Conservation (phyloP, 805 yeast species). For the Teunomyces gatunensis region DNA sequence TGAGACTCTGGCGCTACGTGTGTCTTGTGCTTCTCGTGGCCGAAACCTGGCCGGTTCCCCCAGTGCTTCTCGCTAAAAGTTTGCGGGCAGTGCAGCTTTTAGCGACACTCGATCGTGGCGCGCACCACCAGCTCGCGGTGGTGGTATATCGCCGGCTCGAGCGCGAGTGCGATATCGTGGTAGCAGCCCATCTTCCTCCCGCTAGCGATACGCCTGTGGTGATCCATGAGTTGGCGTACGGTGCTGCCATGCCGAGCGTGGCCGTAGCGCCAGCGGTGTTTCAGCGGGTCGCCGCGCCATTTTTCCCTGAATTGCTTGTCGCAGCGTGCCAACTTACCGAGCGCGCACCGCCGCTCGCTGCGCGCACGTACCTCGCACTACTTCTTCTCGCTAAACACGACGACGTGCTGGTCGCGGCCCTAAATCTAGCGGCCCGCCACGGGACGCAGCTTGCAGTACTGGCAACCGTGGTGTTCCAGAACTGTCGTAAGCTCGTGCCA, state of each 20-base stretch:
- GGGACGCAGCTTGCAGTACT: no score
- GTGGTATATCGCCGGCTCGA: neutral
- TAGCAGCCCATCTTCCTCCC: neutral
- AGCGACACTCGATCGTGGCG: neutral
- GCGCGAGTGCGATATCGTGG: neutral
- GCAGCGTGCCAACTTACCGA: neutral
- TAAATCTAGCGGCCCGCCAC: no score
- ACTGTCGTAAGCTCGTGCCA: no score
- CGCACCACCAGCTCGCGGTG: neutral
- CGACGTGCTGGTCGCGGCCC: neutral
- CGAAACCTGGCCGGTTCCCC: neutral
- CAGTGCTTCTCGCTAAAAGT: neutral
- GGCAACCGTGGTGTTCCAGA: no score
- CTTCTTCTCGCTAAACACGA: neutral
- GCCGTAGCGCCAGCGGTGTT: slow-evolving; percentile 12
- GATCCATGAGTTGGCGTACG: neutral
- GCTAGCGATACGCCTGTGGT: neutral
- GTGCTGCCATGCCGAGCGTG: neutral
- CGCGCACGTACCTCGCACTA: neutral
- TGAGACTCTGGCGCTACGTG: slow-evolving; percentile 19
- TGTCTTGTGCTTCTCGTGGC: neutral
- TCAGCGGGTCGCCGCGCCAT: slow-evolving; percentile 7
- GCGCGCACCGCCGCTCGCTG: neutral
- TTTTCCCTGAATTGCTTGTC: neutral
- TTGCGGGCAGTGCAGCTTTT: neutral